A percentile compares a stretch with the other conserved stretches of the same genome.
phyloP scores from a whole-genome alignment of 208 protist species.

The Acanthamoeba royreba region DNA sequence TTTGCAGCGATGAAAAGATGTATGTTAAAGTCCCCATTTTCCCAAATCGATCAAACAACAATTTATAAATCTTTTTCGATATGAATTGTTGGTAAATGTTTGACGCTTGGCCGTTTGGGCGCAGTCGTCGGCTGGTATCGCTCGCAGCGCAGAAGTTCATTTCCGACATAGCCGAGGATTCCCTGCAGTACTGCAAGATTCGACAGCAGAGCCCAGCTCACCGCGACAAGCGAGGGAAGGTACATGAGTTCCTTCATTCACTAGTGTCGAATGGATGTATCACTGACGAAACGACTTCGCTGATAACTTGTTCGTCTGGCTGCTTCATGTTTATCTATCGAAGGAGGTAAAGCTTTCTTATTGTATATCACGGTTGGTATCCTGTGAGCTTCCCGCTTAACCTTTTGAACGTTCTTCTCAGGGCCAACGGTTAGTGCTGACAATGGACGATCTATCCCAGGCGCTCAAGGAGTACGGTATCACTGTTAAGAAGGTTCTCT shows the following conservation, averaged over 20 bases:
- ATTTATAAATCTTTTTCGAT: too few relatives aligned
- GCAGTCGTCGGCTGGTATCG: conserved; percentile 64
- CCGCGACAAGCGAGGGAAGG: not conserved
- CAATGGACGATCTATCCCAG: conserved; percentile 62
- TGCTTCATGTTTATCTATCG: not conserved
- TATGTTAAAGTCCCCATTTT: not conserved
- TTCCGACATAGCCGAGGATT: conserved; percentile 60
- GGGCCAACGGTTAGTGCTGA: conserved; percentile 60
- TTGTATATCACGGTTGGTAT: too few relatives aligned
- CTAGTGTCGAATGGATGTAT: too few relatives aligned
- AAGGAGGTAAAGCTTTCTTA: conserved; percentile 15
- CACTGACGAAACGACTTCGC: too few relatives aligned
- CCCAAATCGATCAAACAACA: not conserved
- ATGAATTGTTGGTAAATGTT: too few relatives aligned
- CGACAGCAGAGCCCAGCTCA: conserved; percentile 37
- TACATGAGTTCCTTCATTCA: not conserved
- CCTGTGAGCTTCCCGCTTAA: too few relatives aligned
- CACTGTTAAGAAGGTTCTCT: conserved; percentile 51
- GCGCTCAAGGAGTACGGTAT: conserved; percentile 64
- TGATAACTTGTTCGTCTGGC: not conserved
- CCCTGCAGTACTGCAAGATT: conserved; percentile 65
- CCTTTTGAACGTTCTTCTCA: conserved; percentile 16
- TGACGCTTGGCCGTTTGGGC: too few relatives aligned
- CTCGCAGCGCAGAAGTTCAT: conserved; percentile 73
- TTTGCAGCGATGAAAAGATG: conserved; percentile 64